Base-by-base conservation (phyloP, 306 rosid species). In the Abrus precatorius region DNA sequence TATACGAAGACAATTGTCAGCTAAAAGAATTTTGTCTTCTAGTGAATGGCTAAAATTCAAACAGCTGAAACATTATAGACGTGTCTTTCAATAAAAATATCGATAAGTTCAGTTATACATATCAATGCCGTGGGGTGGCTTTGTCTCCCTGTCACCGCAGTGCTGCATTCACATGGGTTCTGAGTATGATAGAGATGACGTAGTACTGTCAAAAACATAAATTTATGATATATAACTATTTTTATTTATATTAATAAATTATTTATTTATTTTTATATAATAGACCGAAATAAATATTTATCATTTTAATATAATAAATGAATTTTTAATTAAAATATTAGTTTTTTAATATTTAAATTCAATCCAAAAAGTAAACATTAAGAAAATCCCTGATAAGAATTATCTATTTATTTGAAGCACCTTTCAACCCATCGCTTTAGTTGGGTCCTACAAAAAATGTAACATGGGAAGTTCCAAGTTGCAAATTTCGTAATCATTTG, bases 151-250 rank as follows among this genome's bases (percentile, higher is more conserved):
- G 59, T 59, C 57, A 59, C n/a, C 9, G 33, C 69, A 14, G 3
- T 47, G 52, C 40, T 48, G 72, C 72, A 9, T 5, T 7, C 74
- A 77, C 75, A 66, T 77, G 81, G 64, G 56, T 66, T 52, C 72
- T 64, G 45, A 65, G 0, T 41, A 8, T 27, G 29, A 78, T 13
- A 43, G 34, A 66, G 41, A 54, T 45, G 41, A 52, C 82, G 8
- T 66, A 40, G 53, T 77, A 77, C 74, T 66, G 28, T 11, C 41
- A 33, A 20, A 20, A 20, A 20, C 20, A 20, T 20, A 20, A 20
- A 20, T 20, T 20, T 20, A 20, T 20, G 20, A 20, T 20, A 20
- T 20, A 20, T 20, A 20, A 20, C 20, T 20, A 20, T 20, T 20
- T 20, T 20, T 20, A 20, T 20, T 20, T 20, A 20, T 20, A 20